These are phyloP conservation scores for Pythium phragmitis DNA, from an alignment of 352 stramenopile species.

Conservation along the genomic window DNA sequence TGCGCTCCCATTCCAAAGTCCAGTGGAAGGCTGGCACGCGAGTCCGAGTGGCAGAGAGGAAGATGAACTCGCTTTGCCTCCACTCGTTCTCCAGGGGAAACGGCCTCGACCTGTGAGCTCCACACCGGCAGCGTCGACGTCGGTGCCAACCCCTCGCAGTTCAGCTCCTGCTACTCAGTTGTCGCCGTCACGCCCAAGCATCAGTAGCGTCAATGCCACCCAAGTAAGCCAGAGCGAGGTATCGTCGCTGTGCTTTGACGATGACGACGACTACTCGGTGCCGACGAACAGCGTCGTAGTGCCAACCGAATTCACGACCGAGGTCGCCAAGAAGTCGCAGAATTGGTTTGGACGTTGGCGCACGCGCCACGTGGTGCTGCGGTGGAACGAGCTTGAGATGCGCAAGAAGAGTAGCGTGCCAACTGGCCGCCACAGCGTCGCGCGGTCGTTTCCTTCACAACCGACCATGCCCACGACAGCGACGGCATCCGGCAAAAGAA, in stretches of 20 bases:
- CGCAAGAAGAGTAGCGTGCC: constrained; percentile 29
- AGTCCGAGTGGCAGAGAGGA: background rate
- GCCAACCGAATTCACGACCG: constrained; percentile 41
- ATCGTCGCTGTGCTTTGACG: background rate
- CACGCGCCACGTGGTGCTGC: constrained; percentile 41
- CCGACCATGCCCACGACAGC: background rate
- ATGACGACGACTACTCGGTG: constrained; percentile 15
- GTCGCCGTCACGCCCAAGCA: background rate
- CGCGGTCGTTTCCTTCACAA: constrained; percentile 16
- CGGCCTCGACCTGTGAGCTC: background rate
- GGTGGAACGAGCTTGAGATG: constrained; percentile 59
- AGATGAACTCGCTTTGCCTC: constrained; percentile 13
- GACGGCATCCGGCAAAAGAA: background rate
- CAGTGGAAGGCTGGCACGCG: background rate
- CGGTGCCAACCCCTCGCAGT: background rate
- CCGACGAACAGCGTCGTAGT: constrained; percentile 26
- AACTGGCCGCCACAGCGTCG: constrained; percentile 15
- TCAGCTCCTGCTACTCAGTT: background rate
- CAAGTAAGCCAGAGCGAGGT: constrained; percentile 1
- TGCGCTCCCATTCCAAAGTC: constrained; percentile 33
- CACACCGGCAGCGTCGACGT: too few species aligned
- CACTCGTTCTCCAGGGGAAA: constrained; percentile 13
- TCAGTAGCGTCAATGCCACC: constrained; percentile 9
- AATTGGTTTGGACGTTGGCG: constrained; percentile 68
- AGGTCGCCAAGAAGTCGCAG: constrained; percentile 68